These are phyloP conservation scores for Saccharomycopsis amapae DNA, from an alignment of 805 yeast species.

Conservation along the genomic window DNA sequence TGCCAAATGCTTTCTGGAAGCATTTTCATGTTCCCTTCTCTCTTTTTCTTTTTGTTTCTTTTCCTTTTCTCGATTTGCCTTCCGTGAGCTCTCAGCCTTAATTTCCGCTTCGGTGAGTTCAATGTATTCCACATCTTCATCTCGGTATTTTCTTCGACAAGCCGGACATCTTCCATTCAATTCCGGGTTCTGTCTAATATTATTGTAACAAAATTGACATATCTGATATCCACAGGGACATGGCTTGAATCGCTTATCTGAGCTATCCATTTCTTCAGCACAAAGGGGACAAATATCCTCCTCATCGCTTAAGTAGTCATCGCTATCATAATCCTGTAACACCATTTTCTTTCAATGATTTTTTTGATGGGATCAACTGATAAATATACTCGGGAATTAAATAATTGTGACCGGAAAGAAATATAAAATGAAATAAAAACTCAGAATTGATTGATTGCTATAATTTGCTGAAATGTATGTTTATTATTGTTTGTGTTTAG, in stretches of 20 bases:
- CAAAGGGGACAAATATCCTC: slow-evolving; percentile 70
- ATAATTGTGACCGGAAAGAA: neutral
- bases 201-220: slow-evolving; percentile 96
- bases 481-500: too few species aligned
- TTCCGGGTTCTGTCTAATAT: slow-evolving; percentile 91
- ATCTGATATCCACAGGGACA: slow-evolving; percentile 99
- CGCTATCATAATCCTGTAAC: slow-evolving; percentile 6
- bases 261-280: slow-evolving; percentile 95
- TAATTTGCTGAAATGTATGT: too few species aligned
- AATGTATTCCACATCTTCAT: slow-evolving; percentile 84
- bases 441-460: too few species aligned
- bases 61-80: slow-evolving; percentile 73
- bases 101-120: slow-evolving; percentile 76
- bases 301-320: slow-evolving; percentile 15
- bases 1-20: slow-evolving; percentile 79
- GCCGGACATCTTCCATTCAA: slow-evolving; percentile 96
- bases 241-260: slow-evolving; percentile 93
- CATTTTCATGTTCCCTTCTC: slow-evolving; percentile 77
- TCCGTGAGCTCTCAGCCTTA: slow-evolving; percentile 72
- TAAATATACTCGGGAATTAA: too few species aligned
- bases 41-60: slow-evolving; percentile 84
- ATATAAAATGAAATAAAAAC: too few species aligned
- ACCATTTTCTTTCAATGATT: neutral
- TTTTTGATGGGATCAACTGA: neutral
- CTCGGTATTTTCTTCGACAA: slow-evolving; percentile 89